A percentile compares a stretch with the other conserved stretches of the same genome.
Evolutionary conservation across 805 yeast genomes (phyloP).

Genomic region (Candida sphagnicola): DNA sequence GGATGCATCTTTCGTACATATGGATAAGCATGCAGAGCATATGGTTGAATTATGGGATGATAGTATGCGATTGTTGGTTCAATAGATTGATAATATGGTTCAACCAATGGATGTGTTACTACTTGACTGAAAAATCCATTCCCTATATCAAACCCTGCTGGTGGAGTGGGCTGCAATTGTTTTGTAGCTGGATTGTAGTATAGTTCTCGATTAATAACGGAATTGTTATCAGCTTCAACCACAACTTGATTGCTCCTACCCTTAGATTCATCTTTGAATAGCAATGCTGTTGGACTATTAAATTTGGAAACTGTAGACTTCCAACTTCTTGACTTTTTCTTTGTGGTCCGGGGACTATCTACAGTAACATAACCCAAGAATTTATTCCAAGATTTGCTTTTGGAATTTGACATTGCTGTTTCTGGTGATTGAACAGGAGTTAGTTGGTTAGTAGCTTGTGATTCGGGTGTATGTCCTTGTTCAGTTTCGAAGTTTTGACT

Average conservation of each 20-base stretch:
- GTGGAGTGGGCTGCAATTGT: conserved; percentile 26
- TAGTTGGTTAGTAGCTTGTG: neutral
- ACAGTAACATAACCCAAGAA: neutral
- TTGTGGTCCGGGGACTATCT: neutral
- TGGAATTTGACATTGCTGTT: neutral
- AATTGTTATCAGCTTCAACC: conserved; percentile 23
- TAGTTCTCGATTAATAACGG: conserved; percentile 20
- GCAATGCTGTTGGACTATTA: conserved; percentile 24
- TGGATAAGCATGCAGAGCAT: too few relatives aligned
- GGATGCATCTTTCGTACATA: conserved; percentile 4
- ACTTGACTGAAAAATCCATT: neutral
- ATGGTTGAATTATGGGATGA: conserved; percentile 1
- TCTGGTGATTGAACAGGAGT: neutral
- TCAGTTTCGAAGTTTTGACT: neutral
- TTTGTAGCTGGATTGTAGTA: conserved; percentile 30
- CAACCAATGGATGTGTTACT: conserved; percentile 1
- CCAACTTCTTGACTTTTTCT: conserved; percentile 16
- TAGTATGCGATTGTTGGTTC: neutral
- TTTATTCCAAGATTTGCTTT: conserved; percentile 1
- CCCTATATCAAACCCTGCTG: conserved; percentile 7
- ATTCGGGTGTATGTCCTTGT: neutral
- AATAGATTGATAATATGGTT: neutral
- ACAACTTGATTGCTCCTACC: conserved; percentile 20
- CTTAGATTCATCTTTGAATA: conserved; percentile 10
- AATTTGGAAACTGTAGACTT: conserved; percentile 24